phyloP scores from a whole-genome alignment of 1,284 basidiomycete species.

The Spongispora temasekensis region DNA sequence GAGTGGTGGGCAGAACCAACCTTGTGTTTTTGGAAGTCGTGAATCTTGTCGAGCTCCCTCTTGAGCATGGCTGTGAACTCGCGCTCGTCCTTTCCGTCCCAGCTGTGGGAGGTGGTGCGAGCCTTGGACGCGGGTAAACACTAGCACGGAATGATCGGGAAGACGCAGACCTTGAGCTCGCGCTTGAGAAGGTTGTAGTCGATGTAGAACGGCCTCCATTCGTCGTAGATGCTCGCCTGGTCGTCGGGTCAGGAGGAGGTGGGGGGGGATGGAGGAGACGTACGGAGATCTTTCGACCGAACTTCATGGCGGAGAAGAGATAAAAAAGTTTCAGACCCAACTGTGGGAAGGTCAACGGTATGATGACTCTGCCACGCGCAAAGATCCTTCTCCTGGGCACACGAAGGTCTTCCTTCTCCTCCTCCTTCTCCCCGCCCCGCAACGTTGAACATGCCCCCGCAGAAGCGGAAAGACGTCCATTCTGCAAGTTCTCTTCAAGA shows the following conservation, averaged over 20 bases:
- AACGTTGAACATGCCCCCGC: constrained; percentile 9
- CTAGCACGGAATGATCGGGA: background rate
- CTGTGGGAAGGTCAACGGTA: constrained; percentile 16
- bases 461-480: constrained; percentile 95
- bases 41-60: constrained; percentile 92
- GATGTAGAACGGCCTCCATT: constrained; percentile 90
- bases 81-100: constrained; percentile 79
- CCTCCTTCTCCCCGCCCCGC: constrained; percentile 15
- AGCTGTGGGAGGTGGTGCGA: constrained; percentile 60
- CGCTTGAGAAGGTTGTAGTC: constrained; percentile 90
- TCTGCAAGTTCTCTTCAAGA: constrained; percentile 88
- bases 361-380: constrained; percentile 42
- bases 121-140: constrained; percentile 38
- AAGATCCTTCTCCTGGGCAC: constrained; percentile 82
- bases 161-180: constrained; percentile 71
- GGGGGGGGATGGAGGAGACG: constrained; percentile 27
- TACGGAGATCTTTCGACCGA: constrained; percentile 86
- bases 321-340: background rate
- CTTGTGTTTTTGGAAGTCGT: constrained; percentile 93
- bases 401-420: constrained; percentile 58
- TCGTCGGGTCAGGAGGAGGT: background rate
- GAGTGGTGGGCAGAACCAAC: constrained; percentile 37
- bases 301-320: constrained; percentile 63
- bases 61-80: constrained; percentile 82
- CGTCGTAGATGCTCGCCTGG: constrained; percentile 82